These are phyloP conservation scores for Wickerhamomyces chaumierensis DNA, from an alignment of 805 yeast species.

Conservation along the genomic window DNA sequence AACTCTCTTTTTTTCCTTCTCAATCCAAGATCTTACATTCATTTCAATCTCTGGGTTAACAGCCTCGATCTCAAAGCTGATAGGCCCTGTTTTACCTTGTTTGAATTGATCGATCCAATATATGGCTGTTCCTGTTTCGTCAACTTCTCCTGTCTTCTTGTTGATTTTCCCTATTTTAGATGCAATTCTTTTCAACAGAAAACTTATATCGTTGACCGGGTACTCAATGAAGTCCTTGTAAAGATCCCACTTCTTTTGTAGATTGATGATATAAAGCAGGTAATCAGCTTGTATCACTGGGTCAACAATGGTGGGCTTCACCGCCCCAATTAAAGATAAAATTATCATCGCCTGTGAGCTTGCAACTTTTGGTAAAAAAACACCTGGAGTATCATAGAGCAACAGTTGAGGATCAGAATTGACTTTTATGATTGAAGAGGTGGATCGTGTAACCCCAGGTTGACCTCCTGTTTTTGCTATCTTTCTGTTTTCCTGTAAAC, in stretches of 20 bases:
- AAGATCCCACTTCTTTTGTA: conserved; percentile 27
- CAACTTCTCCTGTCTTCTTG: conserved; percentile 25
- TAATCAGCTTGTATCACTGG: conserved; percentile 84
- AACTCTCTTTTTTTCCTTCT: conserved; percentile 11
- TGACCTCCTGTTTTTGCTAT: conserved; percentile 80
- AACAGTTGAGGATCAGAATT: conserved; percentile 49
- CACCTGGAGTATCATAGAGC: conserved; percentile 89
- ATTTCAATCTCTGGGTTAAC: conserved; percentile 7
- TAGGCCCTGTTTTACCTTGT: conserved; percentile 32
- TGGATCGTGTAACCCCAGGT: conserved; percentile 82
- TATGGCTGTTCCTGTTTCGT: conserved; percentile 51
- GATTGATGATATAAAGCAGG: conserved; percentile 60
- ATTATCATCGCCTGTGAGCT: conserved; percentile 62
- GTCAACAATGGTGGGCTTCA: conserved; percentile 58
- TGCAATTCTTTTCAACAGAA: conserved; percentile 40
- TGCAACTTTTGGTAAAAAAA: conserved; percentile 65
- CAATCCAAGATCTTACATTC: conserved; percentile 7
- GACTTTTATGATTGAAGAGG: conserved; percentile 66
- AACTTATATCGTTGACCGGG: conserved; percentile 67
- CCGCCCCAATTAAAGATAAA: conserved; percentile 65
- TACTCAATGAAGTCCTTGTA: conserved; percentile 30
- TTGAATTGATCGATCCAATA: conserved; percentile 54
- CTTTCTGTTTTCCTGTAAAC: conserved; percentile 31
- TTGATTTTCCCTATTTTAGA: conserved; percentile 23
- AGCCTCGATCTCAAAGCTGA: conserved; percentile 16